These are phyloP conservation scores for Skeletonema costatum DNA, from an alignment of 108 stramenopile species.

Conservation along the genomic window DNA sequence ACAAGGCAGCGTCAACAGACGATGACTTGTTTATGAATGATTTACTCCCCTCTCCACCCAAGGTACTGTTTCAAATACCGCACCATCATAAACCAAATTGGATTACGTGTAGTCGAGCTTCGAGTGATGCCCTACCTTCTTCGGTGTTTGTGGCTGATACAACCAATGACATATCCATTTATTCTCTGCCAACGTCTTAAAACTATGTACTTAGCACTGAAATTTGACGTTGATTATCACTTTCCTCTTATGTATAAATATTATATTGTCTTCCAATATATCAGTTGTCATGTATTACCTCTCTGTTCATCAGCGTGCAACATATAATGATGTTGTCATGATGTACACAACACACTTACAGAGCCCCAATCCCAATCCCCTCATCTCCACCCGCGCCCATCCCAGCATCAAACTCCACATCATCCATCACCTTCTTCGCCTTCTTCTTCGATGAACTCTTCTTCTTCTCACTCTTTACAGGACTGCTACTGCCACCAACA, in stretches of 20 bases:
- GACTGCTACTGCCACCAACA: slow-evolving; percentile 9
- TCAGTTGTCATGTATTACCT: neutral
- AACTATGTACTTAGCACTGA: neutral
- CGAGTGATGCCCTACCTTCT: slow-evolving; percentile 24
- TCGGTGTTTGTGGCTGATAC: slow-evolving; percentile 82
- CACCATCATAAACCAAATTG: slow-evolving; percentile 69
- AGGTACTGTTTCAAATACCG: slow-evolving; percentile 42
- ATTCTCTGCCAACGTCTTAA: slow-evolving; percentile 47
- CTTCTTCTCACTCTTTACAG: slow-evolving; percentile 11
- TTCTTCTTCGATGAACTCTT: slow-evolving; percentile 51
- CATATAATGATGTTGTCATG: neutral
- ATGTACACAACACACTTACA: slow-evolving; percentile 33
- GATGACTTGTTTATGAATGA: neutral
- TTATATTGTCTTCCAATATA: neutral
- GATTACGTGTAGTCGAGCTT: slow-evolving; percentile 35
- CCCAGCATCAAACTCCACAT: slow-evolving; percentile 64
- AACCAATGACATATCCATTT: slow-evolving; percentile 68
- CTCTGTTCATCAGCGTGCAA: neutral
- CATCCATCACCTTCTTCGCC: slow-evolving; percentile 59
- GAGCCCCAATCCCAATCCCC: slow-evolving; percentile 57
- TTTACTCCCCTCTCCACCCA: slow-evolving; percentile 28
- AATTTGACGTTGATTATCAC: neutral
- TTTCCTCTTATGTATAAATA: neutral
- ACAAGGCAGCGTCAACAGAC: neutral
- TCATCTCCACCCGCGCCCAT: slow-evolving; percentile 68